phyloP scores from a whole-genome alignment of 2,329 filamentous ascomycete species.

The Penicillium psychrosexuale region DNA sequence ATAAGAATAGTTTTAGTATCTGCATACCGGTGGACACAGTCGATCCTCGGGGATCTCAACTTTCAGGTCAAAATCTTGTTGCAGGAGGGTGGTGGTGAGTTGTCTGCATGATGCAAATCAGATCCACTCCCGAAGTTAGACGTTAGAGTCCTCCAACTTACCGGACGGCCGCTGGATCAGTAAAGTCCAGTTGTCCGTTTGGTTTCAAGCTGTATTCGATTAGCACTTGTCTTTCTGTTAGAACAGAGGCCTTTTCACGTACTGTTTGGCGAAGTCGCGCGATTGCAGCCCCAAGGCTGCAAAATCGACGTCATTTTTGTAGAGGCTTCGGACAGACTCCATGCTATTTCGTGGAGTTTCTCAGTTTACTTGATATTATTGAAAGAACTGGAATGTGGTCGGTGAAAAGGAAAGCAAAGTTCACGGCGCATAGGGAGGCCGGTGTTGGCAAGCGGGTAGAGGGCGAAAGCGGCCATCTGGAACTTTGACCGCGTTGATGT shows the following conservation, averaged over 20 bases:
- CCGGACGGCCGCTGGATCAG: slow-evolving; percentile 70
- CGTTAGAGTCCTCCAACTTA: slow-evolving; percentile 40
- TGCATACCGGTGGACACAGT: slow-evolving; percentile 75
- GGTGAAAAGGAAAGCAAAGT: background rate
- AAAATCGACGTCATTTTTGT: slow-evolving; percentile 61
- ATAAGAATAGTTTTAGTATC: background rate
- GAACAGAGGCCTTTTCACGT: slow-evolving; percentile 24
- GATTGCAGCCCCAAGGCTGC: slow-evolving; percentile 57
- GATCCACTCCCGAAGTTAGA: slow-evolving; percentile 2
- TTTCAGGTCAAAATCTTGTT: slow-evolving; percentile 68
- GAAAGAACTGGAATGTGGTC: background rate
- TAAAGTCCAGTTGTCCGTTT: slow-evolving; percentile 71
- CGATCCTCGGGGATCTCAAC: slow-evolving; percentile 72
- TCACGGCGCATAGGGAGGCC: background rate
- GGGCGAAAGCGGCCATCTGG: background rate
- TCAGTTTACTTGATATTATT: background rate
- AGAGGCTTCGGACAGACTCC: slow-evolving; percentile 46
- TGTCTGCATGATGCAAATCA: slow-evolving; percentile 40
- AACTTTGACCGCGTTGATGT: background rate
- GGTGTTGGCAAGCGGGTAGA: background rate
- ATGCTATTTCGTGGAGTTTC: slow-evolving; percentile 17
- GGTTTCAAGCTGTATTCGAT: slow-evolving; percentile 46
- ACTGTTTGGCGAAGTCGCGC: slow-evolving; percentile 59
- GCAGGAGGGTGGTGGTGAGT: slow-evolving; percentile 75
- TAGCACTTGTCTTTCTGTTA: background rate